A percentile compares a stretch with the other conserved stretches of the same genome.
These are phyloP conservation scores for Trichosporon sp. DNA, from an alignment of 1,284 basidiomycete genomes.

Conservation along the genomic window DNA sequence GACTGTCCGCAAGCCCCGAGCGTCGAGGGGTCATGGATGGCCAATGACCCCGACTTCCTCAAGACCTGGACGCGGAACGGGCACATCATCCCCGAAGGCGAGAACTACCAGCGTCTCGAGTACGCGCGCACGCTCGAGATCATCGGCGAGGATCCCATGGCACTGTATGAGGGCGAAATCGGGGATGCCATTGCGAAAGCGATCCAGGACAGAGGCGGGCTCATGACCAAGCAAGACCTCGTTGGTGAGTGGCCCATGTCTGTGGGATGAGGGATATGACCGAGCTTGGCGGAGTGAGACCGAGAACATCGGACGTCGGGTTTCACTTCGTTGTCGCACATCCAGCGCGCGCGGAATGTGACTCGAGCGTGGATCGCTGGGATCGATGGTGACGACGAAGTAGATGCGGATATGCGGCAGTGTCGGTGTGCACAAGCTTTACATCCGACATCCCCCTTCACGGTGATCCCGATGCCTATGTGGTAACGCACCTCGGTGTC, in stretches of 20 bases:
- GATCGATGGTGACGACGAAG: no score
- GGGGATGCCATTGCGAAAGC: constrained; percentile 1
- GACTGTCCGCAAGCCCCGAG: constrained; percentile 16
- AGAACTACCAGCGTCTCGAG: constrained; percentile 39
- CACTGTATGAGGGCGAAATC: constrained; percentile 8
- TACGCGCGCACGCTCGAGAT: constrained; percentile 43
- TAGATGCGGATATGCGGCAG: not conserved
- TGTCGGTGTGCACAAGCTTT: not conserved
- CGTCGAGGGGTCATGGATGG: constrained; percentile 24
- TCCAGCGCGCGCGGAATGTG: no score
- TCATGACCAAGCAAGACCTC: constrained; percentile 24
- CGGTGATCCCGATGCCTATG: no score
- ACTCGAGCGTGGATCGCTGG: no score
- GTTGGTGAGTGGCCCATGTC: constrained; percentile 30
- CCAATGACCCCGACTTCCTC: constrained; percentile 28
- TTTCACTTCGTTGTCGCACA: no score
- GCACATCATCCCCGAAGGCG: constrained; percentile 36
- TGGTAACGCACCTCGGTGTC: not conserved
- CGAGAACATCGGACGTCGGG: no score
- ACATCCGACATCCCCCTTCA: not conserved
- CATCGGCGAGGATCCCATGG: constrained; percentile 36
- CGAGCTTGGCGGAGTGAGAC: not conserved
- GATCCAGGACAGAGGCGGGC: not conserved
- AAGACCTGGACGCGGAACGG: constrained; percentile 34
- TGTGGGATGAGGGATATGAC: not conserved